Conservation (phyloP, 148 eudicot genomes). For the Cornus controversa region DNA sequence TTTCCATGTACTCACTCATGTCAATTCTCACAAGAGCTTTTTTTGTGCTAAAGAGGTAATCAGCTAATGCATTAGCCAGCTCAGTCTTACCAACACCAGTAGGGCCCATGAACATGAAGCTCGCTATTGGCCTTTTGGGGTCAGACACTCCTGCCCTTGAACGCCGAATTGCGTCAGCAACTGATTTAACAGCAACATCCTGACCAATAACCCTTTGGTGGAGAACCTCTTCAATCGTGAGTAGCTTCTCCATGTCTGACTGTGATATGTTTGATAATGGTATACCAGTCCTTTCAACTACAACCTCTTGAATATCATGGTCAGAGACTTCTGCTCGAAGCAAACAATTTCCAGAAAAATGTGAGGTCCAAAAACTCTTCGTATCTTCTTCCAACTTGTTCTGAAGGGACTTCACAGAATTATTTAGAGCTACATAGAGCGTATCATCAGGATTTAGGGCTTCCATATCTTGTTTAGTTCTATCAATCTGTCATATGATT, state of each 20-base stretch:
- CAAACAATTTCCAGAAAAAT: no score
- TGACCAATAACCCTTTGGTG: neutral
- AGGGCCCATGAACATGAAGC: neutral
- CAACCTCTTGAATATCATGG: no score
- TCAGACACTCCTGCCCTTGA: neutral
- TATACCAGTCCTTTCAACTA: neutral
- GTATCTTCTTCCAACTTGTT: no score
- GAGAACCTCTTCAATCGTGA: neutral
- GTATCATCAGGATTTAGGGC: no score
- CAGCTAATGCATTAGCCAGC: neutral
- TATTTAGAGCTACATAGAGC: no score
- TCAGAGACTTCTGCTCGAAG: no score
- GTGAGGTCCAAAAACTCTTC: no score
- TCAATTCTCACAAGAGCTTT: neutral
- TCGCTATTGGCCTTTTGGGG: neutral
- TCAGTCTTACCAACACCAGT: neutral
- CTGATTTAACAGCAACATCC: neutral
- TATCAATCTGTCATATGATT: no score
- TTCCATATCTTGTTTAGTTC: no score
- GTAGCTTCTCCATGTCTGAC: neutral
- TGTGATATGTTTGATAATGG: neutral
- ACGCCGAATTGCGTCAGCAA: neutral
- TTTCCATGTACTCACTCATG: neutral
- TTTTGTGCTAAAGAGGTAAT: neutral
- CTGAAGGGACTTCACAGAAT: no score